Evolutionary conservation across 805 yeast genomes (phyloP), one percentile per base, ranked within the genome.

Genomic region (Schwanniomyces vanrijiae): DNA sequence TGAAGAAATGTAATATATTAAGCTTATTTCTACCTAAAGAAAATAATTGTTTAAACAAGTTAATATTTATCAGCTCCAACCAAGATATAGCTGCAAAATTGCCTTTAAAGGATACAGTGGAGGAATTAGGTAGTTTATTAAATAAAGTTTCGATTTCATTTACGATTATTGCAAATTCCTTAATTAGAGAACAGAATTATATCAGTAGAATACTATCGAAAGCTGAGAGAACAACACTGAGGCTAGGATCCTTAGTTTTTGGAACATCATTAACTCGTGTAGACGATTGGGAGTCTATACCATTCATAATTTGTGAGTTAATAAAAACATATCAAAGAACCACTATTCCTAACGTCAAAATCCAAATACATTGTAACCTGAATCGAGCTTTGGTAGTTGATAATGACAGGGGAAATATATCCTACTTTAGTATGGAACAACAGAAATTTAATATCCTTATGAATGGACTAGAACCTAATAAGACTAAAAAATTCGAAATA

Each of bases 1-100:
- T 68, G 34, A 62, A 57, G n/a, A 68, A 67, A 43, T 60, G 66
- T 45, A 51, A 54, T 37, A 60, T 60, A 13, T 50, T 67, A 22
- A 52, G 52, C 16, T 63, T 69, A 3, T 64, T 65, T 46, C 54
- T 65, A 24, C 59, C 51, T 4, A n/a, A 21, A 6, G 29, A 31
- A 1, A 2, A 25, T 2, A 42, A 38, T 11, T 34, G 37, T 28
- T 40, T 51, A n/a, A 53, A 53, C 34, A 55, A 52, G 26, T 31
- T 58, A 16, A 29, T 63, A 1, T 40, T 61, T 9, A 11, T 62
- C 6, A 58, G 52, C 39, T 42, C 53, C 1, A 55, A 13, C n/a
- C 8, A 19, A 11, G 16, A 37, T 20, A 20, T 37, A 2, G 16
- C 7, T 19, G 14, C 39, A 4, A 21, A 19, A 5, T n/a, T 13